Evolutionary conservation across 371 early-diverging fungal genomes (phyloP), one percentile per base, ranked within the genome.

Genomic region (Coemansia sp.): DNA sequence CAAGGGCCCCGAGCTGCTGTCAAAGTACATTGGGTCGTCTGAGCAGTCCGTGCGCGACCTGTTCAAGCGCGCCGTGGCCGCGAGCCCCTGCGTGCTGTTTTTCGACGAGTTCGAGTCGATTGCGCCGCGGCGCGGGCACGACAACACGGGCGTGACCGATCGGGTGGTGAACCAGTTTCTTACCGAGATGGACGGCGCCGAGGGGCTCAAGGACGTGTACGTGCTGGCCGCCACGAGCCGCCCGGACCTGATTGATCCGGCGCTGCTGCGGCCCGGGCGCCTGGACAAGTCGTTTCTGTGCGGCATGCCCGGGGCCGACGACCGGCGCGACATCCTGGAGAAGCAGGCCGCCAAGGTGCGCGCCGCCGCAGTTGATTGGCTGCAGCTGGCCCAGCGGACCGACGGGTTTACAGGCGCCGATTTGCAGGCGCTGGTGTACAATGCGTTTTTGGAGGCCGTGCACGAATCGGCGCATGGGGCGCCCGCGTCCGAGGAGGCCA

Each of bases 81-180:
- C 91, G 1, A 85, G 88, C n/a, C 99, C 98, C 52, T 99, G 97
- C 72, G 92, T 99, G 26, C 90, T 99, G 63, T 98, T 99, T 75
- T 99, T 99, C 81, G 99, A 99, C 77, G 99, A 99, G 82, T 83
- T 99, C 53, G 99, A 99, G 79, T 96, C 99, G 0, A 81, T 99
- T n/a, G 96, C 88, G 57, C 85, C 80, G 43, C 83, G 72, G 55
- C 82, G 81, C 35, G 89, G 67, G 62, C 83, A 61, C 76, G 83
- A 74, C 31, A 81, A 93, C 86, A 91, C 93, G 0, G 94, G 95
- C 49, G 88, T 92, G 0, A 86, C 95, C 0, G 94, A 97, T 14
- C 90, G 99, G 35, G 93, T 99, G 2, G 99, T 99, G 41, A 99
- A 99, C 81, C 97, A 99, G 30, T 82, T 99, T 36, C 80, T 99